Conservation (phyloP, 208 protist genomes). For the Acanthamoeba rhysodes region DNA sequence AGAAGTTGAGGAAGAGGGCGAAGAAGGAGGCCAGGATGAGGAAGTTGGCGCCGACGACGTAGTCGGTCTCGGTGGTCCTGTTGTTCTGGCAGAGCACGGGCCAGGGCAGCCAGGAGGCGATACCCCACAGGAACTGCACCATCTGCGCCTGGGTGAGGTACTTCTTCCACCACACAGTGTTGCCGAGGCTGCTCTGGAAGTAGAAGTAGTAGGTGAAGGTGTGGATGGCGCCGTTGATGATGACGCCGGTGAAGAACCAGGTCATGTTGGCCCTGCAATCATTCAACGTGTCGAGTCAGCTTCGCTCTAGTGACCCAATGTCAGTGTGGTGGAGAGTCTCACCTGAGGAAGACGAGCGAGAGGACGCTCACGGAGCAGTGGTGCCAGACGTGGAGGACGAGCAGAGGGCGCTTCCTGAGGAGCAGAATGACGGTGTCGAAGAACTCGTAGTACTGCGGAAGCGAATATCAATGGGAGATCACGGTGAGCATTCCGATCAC, state of each 20-base stretch:
- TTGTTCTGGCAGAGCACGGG: neutral
- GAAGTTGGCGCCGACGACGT: neutral
- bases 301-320: neutral
- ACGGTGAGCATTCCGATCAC: too few relatives aligned
- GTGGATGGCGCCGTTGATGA: conserved; percentile 69
- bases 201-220: conserved; percentile 73
- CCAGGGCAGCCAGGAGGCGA: neutral
- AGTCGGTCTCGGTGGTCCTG: conserved; percentile 53
- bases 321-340: neutral
- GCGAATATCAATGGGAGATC: neutral
- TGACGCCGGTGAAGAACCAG: neutral
- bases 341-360: conserved; percentile 65
- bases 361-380: conserved; percentile 68
- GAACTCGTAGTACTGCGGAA: conserved; percentile 83
- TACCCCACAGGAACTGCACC: conserved; percentile 15
- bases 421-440: conserved; percentile 82
- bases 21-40: conserved; percentile 55
- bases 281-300: neutral
- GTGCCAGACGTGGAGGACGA: conserved; percentile 82
- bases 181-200: conserved; percentile 15
- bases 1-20: conserved; percentile 64
- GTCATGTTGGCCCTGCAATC: conserved; percentile 36
- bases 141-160: conserved; percentile 72
- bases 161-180: conserved; percentile 71
- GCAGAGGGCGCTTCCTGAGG: conserved; percentile 73